Evolutionary conservation across 257 asterid genomes (phyloP).

Genomic region (Solanum raphanifolium): DNA sequence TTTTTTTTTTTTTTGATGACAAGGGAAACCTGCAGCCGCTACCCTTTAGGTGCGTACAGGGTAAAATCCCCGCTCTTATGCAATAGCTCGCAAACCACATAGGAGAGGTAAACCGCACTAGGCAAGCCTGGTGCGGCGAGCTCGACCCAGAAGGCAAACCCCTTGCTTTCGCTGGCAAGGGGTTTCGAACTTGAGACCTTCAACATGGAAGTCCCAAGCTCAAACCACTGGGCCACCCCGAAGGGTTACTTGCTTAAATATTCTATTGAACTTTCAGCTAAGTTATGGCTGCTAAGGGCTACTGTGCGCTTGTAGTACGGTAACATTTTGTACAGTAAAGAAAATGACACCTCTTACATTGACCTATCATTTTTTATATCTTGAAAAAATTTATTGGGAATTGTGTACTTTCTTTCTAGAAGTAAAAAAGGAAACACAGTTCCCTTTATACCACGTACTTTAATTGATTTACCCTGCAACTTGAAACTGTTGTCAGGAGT

Average conservation of each 20-base stretch:
- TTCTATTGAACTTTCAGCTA: not conserved
- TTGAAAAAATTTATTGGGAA: not conserved
- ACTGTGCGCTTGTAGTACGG: not conserved
- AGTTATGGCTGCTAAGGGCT: not conserved
- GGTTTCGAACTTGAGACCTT: too few relatives aligned
- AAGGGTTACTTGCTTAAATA: not conserved
- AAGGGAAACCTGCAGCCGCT: too few relatives aligned
- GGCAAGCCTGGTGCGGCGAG: too few relatives aligned
- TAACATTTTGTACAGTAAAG: not conserved
- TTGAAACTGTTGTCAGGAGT: not conserved
- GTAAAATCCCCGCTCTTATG: too few relatives aligned
- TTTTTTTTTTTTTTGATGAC: too few relatives aligned
- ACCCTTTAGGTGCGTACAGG: too few relatives aligned
- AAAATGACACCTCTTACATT: not conserved
- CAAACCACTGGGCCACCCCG: too few relatives aligned
- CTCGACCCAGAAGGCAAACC: too few relatives aligned
- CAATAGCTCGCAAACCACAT: too few relatives aligned
- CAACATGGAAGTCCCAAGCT: too few relatives aligned
- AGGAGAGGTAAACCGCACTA: too few relatives aligned
- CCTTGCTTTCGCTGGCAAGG: too few relatives aligned
- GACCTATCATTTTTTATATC: not conserved
- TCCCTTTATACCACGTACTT: not conserved
- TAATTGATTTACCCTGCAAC: not conserved
- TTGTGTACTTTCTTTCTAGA: not conserved
- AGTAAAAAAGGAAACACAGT: not conserved